Evolutionary conservation across 1,139 yeast species (phyloP), one percentile per base, ranked within the genome.

Genomic region (Pneumocystis sp.): DNA sequence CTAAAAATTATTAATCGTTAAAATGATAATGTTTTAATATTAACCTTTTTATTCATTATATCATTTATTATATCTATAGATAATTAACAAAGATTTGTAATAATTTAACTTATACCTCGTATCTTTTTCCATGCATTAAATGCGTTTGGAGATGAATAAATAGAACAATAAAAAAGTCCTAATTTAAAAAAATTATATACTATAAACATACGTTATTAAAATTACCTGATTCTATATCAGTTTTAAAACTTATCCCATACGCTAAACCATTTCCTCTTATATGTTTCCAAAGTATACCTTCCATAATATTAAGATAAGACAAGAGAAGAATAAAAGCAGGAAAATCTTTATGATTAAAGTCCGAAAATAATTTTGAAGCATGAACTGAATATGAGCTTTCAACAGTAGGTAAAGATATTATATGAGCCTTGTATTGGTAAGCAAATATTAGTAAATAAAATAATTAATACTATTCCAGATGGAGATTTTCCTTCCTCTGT

Each of bases 251-350:
- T 0, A 93, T 95, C 42, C 97, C 97, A 74, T 95, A 95, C 0
- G 97, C 97, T 65, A 89, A 79, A 1, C 99, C 99, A 1, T 91
- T 83, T 57, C 99, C 99, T 76, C 99, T 83, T 59, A 95, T 88
- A 63, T 95, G 96, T 72, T 90, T 83, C 97, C 98, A 93, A 70
- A 93, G 86, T 56, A 98, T 97, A 0, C 99, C 99, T 75, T 95
- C 99, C 34, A 89, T 89, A 39, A 91, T 87, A 70, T 86, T 86
- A 67, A 95, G 78, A 72, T 85, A 87, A 67, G 87, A 91, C 12
- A 87, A 81, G 7, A 93, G 89, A 29, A 93, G 80, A 0, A 86
- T 81, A 62, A 93, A 80, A 37, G 85, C 85, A 65, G 87, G 85
- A 59, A 85, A 78, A 71, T 91, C 97, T 19, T 82, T 81, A 66